Conservation (phyloP, 306 rosid genomes). For the Glycine tomentella region DNA sequence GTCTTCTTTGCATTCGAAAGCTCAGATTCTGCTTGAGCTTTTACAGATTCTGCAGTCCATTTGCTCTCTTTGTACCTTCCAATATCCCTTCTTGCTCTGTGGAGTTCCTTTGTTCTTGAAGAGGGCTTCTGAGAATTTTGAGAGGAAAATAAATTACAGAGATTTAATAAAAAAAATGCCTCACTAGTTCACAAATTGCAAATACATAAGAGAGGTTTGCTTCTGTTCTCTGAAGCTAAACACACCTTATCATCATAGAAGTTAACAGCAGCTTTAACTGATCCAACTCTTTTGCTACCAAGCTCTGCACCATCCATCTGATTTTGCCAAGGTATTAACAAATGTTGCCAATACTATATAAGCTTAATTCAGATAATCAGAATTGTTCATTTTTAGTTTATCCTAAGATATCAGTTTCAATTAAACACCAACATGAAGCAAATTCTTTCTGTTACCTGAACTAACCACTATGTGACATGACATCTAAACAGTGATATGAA, state of each 20-base stretch:
- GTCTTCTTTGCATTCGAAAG: slow-evolving; percentile 59
- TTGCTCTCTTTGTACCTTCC: slow-evolving; percentile 61
- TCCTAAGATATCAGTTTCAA: slow-evolving; percentile 32
- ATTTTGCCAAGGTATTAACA: background rate
- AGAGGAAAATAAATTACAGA: background rate
- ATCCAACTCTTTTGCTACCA: slow-evolving; percentile 59
- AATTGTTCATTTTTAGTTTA: slow-evolving; percentile 27
- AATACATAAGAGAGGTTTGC: slow-evolving; percentile 25
- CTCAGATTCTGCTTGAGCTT: slow-evolving; percentile 68
- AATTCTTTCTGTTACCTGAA: slow-evolving; percentile 8
- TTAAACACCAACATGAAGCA: background rate
- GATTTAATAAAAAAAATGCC: slow-evolving; percentile 15
- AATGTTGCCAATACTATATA: slow-evolving; percentile 11
- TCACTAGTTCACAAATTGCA: slow-evolving; percentile 14
- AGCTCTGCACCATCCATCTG: slow-evolving; percentile 63
- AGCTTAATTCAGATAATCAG: background rate
- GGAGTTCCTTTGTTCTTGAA: slow-evolving; percentile 72
- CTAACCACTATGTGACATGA: background rate
- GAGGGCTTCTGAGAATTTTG: slow-evolving; percentile 49
- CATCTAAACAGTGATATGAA: slow-evolving; percentile 23
- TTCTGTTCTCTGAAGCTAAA: slow-evolving; percentile 13
- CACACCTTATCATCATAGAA: slow-evolving; percentile 68
- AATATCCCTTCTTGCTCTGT: slow-evolving; percentile 61
- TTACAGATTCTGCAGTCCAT: slow-evolving; percentile 59
- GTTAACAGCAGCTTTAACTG: slow-evolving; percentile 63